Conservation (phyloP, 345 rosid species). For the Ceriops decandra region DNA sequence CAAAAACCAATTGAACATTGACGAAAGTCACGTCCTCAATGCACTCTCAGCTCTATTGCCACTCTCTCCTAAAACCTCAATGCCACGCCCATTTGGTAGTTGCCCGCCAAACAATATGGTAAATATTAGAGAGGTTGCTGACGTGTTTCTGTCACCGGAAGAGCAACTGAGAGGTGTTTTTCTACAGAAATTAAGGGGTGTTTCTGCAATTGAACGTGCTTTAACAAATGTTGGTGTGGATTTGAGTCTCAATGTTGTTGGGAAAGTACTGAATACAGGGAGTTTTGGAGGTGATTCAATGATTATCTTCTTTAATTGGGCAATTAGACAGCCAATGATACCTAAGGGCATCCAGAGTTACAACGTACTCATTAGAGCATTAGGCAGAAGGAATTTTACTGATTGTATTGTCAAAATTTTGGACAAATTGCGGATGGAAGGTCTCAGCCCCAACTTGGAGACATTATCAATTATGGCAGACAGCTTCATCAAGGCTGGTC, state of each 20-base stretch:
- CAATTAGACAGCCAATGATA: slow-evolving; percentile 49
- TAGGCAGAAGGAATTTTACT: slow-evolving; percentile 72
- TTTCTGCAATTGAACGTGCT: slow-evolving; percentile 45
- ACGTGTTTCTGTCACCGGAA: slow-evolving; percentile 56
- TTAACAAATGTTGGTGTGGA: slow-evolving; percentile 42
- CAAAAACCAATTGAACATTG: slow-evolving; percentile 17
- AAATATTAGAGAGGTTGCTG: slow-evolving; percentile 28
- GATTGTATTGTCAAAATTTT: slow-evolving; percentile 44
- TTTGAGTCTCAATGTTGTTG: slow-evolving; percentile 55
- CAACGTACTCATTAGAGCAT: slow-evolving; percentile 51
- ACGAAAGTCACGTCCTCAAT: slow-evolving; percentile 50
- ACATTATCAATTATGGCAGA: slow-evolving; percentile 55
- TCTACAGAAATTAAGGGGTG: slow-evolving; percentile 64
- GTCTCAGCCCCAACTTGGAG: slow-evolving; percentile 35
- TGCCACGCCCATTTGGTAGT: slow-evolving; percentile 6
- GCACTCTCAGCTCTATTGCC: slow-evolving; percentile 62
- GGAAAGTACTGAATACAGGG: slow-evolving; percentile 60
- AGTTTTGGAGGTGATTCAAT: slow-evolving; percentile 69
- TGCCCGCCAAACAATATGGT: slow-evolving; percentile 9
- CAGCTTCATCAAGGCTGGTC: slow-evolving; percentile 48
- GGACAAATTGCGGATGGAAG: slow-evolving; percentile 37
- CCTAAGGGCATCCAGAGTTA: slow-evolving; percentile 44
- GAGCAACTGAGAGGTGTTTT: slow-evolving; percentile 84
- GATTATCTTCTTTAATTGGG: slow-evolving; percentile 73
- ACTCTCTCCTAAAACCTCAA: slow-evolving; percentile 24